Evolutionary conservation across 2,329 filamentous ascomycete species (phyloP).

Genomic region (Berkeleyomyces rouxiae): DNA sequence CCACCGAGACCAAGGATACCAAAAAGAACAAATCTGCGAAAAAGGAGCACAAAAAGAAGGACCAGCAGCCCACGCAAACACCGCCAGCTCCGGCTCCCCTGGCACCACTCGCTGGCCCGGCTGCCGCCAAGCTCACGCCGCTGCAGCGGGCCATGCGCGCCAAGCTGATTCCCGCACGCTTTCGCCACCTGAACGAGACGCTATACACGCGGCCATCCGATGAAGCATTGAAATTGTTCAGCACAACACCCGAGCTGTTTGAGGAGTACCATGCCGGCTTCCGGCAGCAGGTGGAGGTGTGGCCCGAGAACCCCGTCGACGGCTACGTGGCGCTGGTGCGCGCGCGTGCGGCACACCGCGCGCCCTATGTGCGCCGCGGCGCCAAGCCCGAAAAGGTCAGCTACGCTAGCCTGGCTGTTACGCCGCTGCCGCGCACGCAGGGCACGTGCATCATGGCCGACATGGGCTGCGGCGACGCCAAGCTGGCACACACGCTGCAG

Average conservation of each 20-base stretch:
- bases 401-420: conserved; percentile 19
- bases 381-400: conserved; percentile 14
- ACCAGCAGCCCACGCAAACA: conserved; percentile 19
- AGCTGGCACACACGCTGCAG: conserved; percentile 54
- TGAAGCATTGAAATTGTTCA: conserved; percentile 70
- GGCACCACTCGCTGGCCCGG: conserved; percentile 26
- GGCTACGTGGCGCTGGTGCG: conserved; percentile 61
- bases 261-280: conserved; percentile 93
- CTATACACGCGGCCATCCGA: conserved; percentile 83
- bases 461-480: conserved; percentile 83
- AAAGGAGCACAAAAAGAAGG: conserved; percentile 23
- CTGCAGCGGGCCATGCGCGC: conserved; percentile 87
- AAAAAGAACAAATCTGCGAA: conserved; percentile 15
- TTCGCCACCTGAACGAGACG: conserved; percentile 92
- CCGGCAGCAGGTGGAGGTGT: conserved; percentile 83
- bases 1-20: not conserved
- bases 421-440: conserved; percentile 52
- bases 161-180: conserved; percentile 86
- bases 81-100: conserved; percentile 15
- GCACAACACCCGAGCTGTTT: conserved; percentile 80
- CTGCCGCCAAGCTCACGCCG: conserved; percentile 55
- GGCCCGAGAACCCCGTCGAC: conserved; percentile 94
- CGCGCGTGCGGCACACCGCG: conserved; percentile 34
- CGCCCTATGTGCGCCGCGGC: conserved; percentile 15
- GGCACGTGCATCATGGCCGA: conserved; percentile 70